A percentile compares a stretch with the other conserved stretches of the same genome.
phyloP scores from a whole-genome alignment of 2,329 filamentous ascomycete species.

The Didymella pomorum region DNA sequence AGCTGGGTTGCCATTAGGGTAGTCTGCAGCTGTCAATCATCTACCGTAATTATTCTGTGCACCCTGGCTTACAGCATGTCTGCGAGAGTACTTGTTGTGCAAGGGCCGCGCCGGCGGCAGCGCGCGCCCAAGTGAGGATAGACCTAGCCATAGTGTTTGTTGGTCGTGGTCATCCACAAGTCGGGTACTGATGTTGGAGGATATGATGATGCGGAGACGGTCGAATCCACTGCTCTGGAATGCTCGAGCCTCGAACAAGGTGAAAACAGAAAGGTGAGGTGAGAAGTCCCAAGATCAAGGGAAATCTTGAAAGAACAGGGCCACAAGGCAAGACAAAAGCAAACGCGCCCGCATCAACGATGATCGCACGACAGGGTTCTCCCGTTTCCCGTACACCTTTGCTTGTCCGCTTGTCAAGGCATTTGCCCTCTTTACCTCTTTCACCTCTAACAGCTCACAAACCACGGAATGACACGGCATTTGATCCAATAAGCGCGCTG shows the following conservation, averaged over 20 bases:
- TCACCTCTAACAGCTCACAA: slow-evolving; percentile 13
- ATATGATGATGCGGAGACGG: slow-evolving; percentile 8
- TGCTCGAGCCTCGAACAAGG: slow-evolving; percentile 13
- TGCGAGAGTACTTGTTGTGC: slow-evolving; percentile 33
- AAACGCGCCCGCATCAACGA: slow-evolving; percentile 16
- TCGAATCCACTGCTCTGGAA: slow-evolving; percentile 16
- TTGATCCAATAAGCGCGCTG: slow-evolving; percentile 11
- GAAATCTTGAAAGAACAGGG: slow-evolving; percentile 14
- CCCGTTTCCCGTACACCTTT: slow-evolving; percentile 18
- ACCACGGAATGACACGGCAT: slow-evolving; percentile 17
- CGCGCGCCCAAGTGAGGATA: slow-evolving; percentile 32
- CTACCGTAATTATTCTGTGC: background rate
- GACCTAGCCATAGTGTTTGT: slow-evolving; percentile 27
- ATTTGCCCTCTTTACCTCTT: slow-evolving; percentile 8
- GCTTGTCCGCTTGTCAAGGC: slow-evolving; percentile 15
- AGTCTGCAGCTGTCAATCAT: slow-evolving; percentile 39
- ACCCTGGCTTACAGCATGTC: slow-evolving; percentile 40
- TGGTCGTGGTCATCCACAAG: slow-evolving; percentile 14
- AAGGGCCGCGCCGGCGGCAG: slow-evolving; percentile 27
- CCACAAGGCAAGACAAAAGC: slow-evolving; percentile 15
- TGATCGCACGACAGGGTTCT: slow-evolving; percentile 19
- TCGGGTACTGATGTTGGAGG: slow-evolving; percentile 1
- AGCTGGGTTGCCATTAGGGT: slow-evolving; percentile 42
- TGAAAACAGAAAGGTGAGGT: slow-evolving; percentile 17
- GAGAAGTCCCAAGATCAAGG: slow-evolving; percentile 5